These are phyloP conservation scores for Chaetomium sp. DNA, from an alignment of 2,329 filamentous ascomycete genomes.

Conservation along the genomic window DNA sequence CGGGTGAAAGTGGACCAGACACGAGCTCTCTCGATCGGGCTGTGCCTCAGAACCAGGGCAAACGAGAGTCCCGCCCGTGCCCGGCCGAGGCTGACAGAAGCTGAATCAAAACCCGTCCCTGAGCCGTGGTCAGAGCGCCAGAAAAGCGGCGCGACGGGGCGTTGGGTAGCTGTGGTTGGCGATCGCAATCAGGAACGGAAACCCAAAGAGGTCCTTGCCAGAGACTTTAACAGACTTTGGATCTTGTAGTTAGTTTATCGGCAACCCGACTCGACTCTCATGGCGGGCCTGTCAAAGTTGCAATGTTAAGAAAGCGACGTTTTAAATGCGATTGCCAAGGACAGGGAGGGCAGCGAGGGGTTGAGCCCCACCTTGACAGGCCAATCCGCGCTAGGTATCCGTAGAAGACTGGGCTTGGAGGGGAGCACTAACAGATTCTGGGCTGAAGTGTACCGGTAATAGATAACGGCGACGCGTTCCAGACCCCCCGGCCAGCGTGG, in stretches of 20 bases:
- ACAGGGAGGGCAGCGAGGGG: slow-evolving; percentile 21
- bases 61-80: slow-evolving; percentile 1
- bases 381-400: slow-evolving; percentile 30
- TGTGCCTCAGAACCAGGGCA: background rate
- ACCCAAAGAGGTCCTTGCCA: background rate
- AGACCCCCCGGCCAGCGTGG: slow-evolving; percentile 19
- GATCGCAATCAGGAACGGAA: background rate
- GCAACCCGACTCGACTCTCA: background rate
- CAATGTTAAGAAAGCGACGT: background rate
- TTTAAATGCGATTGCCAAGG: slow-evolving; percentile 26
- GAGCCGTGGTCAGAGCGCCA: slow-evolving; percentile 16
- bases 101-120: slow-evolving; percentile 12
- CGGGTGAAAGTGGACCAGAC: background rate
- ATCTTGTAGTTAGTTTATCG: background rate
- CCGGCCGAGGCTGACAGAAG: slow-evolving; percentile 19
- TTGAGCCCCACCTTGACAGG: slow-evolving; percentile 22
- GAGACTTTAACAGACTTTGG: too few relatives aligned
- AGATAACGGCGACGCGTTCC: slow-evolving; percentile 22
- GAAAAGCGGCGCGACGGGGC: background rate
- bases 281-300: background rate
- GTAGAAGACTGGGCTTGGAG: background rate
- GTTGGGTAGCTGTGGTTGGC: slow-evolving; percentile 7
- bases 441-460: background rate
- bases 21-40: slow-evolving; percentile 2
- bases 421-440: slow-evolving; percentile 23